Evolutionary conservation across 768 basidiomycete genomes (phyloP), one percentile per base, ranked within the genome.

Genomic region (Boletus reticuloceps): DNA sequence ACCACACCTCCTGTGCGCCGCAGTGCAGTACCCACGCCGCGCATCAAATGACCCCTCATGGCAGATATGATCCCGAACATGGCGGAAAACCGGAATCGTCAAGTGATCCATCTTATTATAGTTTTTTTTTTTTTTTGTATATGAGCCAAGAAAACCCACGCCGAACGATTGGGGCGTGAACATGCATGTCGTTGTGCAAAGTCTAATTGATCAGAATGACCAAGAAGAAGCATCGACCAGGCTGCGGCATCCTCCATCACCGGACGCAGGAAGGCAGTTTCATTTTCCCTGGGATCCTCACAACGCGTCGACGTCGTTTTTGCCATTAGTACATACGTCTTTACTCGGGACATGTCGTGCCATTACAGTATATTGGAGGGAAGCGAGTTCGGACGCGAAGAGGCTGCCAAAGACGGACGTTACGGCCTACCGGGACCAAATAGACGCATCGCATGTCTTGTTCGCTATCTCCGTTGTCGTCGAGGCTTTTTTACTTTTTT

Each of bases 181-280:
- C 27, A 12, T 29, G 16, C 25, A 17, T 2, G 25, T 25, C 1
- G 37, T 13, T 10, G n/a, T 19, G 36, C 56, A 52, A 58, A 52
- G 49, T 41, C 48, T 62, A 60, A 60, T 60, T 17, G 25, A 55
- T 37, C 14, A 17, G 29, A 29, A 9, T 13, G 34, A 36, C 34
- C 12, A 36, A 9, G 27, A 29, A 29, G 53, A 31, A 43, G 22
- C 38, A 4, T 27, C 34, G 32, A 31, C 12, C 29, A 29, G 29
- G 25, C 46, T 49, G 47, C n/a, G 52, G 47, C 14, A 19, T 16
- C 22, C 14, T 27, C 22, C 6, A 50, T 12, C 1, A 17, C 31
- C 27, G 34, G n/a, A 25, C 45, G 46, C 40, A 17, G 4, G 13
- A 25, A n/a, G 44, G 37, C 14, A 17, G 29, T 22, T 56, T 47